phyloP scores from a whole-genome alignment of 2,329 filamentous ascomycete genomes.

The Chalaropsis ovoidea region DNA sequence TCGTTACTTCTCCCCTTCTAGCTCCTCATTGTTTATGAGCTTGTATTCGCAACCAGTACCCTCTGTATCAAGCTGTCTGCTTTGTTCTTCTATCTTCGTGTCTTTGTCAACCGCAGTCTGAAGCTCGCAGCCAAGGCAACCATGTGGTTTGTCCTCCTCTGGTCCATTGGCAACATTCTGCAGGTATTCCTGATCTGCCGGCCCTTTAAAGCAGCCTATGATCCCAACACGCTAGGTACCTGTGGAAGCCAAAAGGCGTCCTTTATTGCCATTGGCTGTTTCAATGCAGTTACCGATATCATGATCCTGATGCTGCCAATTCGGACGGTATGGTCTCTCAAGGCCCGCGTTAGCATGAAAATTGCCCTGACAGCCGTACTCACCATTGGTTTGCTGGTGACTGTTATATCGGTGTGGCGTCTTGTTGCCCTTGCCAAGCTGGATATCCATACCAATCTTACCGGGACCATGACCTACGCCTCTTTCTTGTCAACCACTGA shows the following conservation, averaged over 20 bases:
- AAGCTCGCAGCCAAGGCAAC: conserved; percentile 30
- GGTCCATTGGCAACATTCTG: conserved; percentile 29
- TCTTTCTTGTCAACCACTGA: conserved; percentile 28
- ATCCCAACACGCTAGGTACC: conserved; percentile 29
- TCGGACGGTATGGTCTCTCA: conserved; percentile 33
- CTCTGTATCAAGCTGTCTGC: conserved; percentile 35
- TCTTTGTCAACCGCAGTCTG: conserved; percentile 33
- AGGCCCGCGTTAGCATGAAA: conserved; percentile 31
- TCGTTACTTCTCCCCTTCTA: conserved; percentile 26
- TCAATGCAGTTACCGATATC: conserved; percentile 35
- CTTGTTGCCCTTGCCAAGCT: conserved; percentile 29
- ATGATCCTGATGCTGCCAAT: conserved; percentile 35
- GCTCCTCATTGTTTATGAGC: conserved; percentile 34
- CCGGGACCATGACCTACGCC: conserved; percentile 27
- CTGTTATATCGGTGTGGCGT: conserved; percentile 28
- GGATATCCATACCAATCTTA: conserved; percentile 28
- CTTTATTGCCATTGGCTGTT: conserved; percentile 35
- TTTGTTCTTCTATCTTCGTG: conserved; percentile 37
- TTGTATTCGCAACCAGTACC: conserved; percentile 32
- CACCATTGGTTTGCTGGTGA: conserved; percentile 29
- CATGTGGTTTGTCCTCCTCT: conserved; percentile 31
- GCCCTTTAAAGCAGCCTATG: conserved; percentile 28
- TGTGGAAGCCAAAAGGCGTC: conserved; percentile 34
- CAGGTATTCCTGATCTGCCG: conserved; percentile 30
- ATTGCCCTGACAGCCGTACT: conserved; percentile 30